These are phyloP conservation scores for Actinidia arguta DNA, from an alignment of 179 eudicot genomes.

Conservation along the genomic window DNA sequence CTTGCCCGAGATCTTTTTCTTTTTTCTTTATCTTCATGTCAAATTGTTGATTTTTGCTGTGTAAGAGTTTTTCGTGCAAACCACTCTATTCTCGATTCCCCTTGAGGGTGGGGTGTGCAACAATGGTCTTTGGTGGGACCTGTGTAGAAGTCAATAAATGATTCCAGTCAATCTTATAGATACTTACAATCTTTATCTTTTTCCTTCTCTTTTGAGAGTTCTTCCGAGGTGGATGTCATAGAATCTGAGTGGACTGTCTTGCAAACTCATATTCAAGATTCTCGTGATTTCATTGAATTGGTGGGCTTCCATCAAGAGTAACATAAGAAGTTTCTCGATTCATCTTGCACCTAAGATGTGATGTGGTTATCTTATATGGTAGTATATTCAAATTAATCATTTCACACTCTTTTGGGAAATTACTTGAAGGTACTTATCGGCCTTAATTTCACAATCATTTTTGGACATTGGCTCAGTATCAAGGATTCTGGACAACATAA, in stretches of 20 bases:
- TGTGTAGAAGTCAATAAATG: background rate
- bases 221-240: slow-evolving; percentile 87
- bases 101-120: slow-evolving; percentile 14
- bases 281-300: slow-evolving; percentile 92
- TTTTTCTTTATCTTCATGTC: background rate
- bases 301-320: slow-evolving; percentile 98
- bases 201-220: background rate
- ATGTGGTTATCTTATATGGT: background rate
- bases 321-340: slow-evolving; percentile 31
- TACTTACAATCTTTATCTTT: background rate
- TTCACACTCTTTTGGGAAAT: background rate
- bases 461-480: slow-evolving; percentile 99
- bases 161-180: background rate
- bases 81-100: background rate
- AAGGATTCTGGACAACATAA: slow-evolving; percentile 93
- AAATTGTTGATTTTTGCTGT: background rate
- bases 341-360: slow-evolving; percentile 1
- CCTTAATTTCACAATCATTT: slow-evolving; percentile 97
- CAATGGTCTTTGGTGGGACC: background rate
- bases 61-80: slow-evolving; percentile 1
- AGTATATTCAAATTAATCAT: background rate
- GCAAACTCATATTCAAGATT: slow-evolving; percentile 87
- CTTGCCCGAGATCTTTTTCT: too few relatives aligned
- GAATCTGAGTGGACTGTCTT: slow-evolving; percentile 98
- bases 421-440: slow-evolving; percentile 87